Evolutionary conservation across 192 early-diverging fungal genomes (phyloP).

Genomic region (Diversispora epigaea): DNA sequence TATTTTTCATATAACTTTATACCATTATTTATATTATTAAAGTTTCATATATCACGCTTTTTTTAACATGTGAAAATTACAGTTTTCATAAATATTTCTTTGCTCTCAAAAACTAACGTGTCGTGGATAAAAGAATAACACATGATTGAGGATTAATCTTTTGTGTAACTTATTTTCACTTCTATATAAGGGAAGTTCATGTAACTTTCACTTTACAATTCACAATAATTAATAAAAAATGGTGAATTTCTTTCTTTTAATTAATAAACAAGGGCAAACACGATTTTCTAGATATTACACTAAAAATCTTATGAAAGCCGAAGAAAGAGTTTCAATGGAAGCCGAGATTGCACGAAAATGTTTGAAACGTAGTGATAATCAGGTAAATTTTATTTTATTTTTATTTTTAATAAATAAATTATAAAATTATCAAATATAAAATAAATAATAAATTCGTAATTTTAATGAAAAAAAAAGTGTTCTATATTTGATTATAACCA

Average conservation of each 20-base stretch:
- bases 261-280: constrained; percentile 43
- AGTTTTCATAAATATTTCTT: no score
- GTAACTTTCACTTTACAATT: no score
- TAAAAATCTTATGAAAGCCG: not conserved
- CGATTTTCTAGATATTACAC: constrained; percentile 43
- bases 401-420: not conserved
- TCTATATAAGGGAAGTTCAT: no score
- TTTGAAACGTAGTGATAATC: constrained; percentile 29
- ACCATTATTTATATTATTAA: no score
- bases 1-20: no score
- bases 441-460: not conserved
- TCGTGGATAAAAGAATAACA: no score
- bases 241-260: constrained; percentile 39
- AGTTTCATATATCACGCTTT: no score
- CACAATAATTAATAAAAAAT: constrained; percentile 32
- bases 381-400: constrained; percentile 19
- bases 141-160: no score
- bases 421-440: no score
- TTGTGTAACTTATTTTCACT: no score
- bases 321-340: constrained; percentile 36
- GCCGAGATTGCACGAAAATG: constrained; percentile 34
- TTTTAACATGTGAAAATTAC: no score
- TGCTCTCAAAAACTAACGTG: no score
- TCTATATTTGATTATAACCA: constrained; percentile 33
- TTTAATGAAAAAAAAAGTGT: constrained; percentile 17